A percentile compares a stretch with the other conserved stretches of the same genome.
phyloP scores from a whole-genome alignment of 225 moss, liverwort and hornwort genomes.

The Pseudisothecium myosuroides region DNA sequence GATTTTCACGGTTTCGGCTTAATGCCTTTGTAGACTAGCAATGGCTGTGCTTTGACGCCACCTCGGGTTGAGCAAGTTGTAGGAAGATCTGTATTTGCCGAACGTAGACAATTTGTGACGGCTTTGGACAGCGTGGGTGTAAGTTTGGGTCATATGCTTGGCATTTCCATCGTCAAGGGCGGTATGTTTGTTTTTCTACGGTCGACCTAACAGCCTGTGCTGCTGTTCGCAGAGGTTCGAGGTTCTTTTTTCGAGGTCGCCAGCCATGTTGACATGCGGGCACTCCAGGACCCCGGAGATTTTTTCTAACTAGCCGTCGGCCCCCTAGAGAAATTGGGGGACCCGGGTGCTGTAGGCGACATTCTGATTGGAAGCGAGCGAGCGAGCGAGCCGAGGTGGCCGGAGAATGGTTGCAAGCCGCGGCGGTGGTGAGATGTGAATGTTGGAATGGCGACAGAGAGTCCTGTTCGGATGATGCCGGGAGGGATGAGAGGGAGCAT shows the following conservation, averaged over 20 bases:
- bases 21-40: background rate
- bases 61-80: background rate
- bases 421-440: background rate
- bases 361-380: background rate
- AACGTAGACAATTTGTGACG: background rate
- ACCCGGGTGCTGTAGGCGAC: background rate
- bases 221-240: background rate
- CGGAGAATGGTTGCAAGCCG: background rate
- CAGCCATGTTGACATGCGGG: background rate
- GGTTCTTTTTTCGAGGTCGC: background rate
- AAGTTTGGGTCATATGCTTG: background rate
- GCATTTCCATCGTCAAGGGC: background rate
- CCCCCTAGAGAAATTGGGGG: background rate
- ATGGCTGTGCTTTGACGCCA: no score
- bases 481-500: constrained; percentile 87
- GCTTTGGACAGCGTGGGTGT: background rate
- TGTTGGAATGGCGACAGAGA: constrained; percentile 76
- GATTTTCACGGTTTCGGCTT: background rate
- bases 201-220: background rate
- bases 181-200: background rate
- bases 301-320: background rate
- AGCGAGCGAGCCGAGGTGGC: background rate
- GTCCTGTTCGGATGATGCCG: constrained; percentile 77
- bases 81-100: background rate
- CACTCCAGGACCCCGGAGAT: background rate